phyloP scores from a whole-genome alignment of 2,329 filamentous ascomycete species.

The Botrytis cinerea region DNA sequence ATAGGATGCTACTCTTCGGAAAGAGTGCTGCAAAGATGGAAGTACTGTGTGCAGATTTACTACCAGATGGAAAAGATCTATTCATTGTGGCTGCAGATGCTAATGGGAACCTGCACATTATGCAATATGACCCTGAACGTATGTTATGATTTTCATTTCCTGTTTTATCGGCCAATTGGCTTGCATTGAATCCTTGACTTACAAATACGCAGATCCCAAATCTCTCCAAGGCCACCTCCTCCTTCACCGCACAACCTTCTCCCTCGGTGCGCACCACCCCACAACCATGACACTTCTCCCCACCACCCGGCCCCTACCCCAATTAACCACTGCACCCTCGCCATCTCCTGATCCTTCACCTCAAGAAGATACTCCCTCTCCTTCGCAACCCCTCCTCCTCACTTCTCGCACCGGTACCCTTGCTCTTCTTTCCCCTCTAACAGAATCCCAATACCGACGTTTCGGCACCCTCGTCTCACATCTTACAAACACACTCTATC shows the following conservation, averaged over 20 bases:
- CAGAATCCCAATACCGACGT: slow-evolving; percentile 80
- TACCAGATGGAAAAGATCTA: slow-evolving; percentile 81
- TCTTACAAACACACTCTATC: slow-evolving; percentile 72
- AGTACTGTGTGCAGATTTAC: slow-evolving; percentile 79
- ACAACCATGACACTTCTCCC: slow-evolving; percentile 76
- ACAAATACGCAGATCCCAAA: slow-evolving; percentile 71
- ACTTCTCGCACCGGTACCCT: slow-evolving; percentile 76
- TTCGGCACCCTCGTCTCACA: slow-evolving; percentile 80
- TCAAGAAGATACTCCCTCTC: slow-evolving; percentile 39
- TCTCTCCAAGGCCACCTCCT: slow-evolving; percentile 86
- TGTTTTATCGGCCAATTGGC: background rate
- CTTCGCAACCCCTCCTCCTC: slow-evolving; percentile 59
- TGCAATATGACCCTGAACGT: slow-evolving; percentile 96
- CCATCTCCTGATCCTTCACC: slow-evolving; percentile 36
- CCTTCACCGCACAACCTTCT: slow-evolving; percentile 84
- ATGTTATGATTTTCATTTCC: slow-evolving; percentile 44
- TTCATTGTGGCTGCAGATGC: slow-evolving; percentile 82
- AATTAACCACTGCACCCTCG: slow-evolving; percentile 48
- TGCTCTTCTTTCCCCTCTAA: slow-evolving; percentile 73
- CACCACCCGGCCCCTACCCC: slow-evolving; percentile 55
- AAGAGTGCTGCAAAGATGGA: slow-evolving; percentile 80
- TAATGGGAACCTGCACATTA: slow-evolving; percentile 81
- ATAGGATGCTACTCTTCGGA: slow-evolving; percentile 89
- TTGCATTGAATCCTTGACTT: background rate
- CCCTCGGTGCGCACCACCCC: slow-evolving; percentile 75